Evolutionary conservation across 2,329 filamentous ascomycete species (phyloP), one percentile per base, ranked within the genome.

Genomic region (Basipetospora chlamydospora): DNA sequence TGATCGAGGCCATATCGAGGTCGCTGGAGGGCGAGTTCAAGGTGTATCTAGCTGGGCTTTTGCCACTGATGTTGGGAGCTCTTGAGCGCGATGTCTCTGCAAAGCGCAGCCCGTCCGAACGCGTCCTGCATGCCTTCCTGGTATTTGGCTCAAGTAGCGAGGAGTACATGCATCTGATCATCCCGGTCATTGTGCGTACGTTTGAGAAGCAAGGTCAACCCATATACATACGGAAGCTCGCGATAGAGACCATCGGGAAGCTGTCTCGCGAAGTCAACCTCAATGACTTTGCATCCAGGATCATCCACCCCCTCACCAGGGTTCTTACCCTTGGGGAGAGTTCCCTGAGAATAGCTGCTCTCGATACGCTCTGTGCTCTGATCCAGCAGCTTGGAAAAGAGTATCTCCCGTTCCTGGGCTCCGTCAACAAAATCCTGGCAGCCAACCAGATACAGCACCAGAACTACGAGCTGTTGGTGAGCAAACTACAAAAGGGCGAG

Each of bases 111-210:
- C 80, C 86, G 3, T 93, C 87, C 0, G 86, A 95, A 53, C 80
- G 80, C 47, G 87, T 98, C 4, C 66, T 99, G 17, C 90, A 96
- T 52, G 87, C 88, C 0, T 94, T 99, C 56, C 63, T 98, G 20
- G 83, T 98, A 1, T 98, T 98, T 53, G 92, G 92, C 1, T 80
- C 87, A 0, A 96, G 87, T 50, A 83, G 82, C 9, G 90, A 98
- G 54, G 90, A 98, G 54, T 98, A 98, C 55, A 98, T 98, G 90
- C 90, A 98, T 54, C 67, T 98, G 36, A 96, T 99, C 46, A 84
- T 98, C 35, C 90, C 90, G 0, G 85, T 93, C 25, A 86, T 98
- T 49, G 87, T 98, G 7, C 77, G 81, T 30, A 81, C 94, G 33
- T 96, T 98, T 50, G 88, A 98, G 54, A 92, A 85, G 50, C 73